Evolutionary conservation across 2,329 filamentous ascomycete species (phyloP), one percentile per base, ranked within the genome.

Genomic region (Arthrobotrys sphaeroides): DNA sequence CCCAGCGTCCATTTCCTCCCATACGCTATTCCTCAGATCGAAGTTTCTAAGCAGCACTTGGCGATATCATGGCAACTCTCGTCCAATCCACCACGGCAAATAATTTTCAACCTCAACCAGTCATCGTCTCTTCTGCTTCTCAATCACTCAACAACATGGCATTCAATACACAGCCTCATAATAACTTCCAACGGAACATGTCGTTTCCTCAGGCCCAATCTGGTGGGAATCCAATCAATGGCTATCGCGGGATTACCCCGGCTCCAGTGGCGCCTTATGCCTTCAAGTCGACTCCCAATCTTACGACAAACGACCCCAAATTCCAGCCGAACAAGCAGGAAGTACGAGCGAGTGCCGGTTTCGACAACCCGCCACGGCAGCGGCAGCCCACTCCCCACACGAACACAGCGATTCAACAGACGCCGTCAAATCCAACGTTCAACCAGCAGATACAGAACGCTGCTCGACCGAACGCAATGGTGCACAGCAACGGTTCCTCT

Each of bases 121-220:
- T 87, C 89, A 80, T 90, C 90, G 78, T 90, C 93, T 87, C 89
- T 94, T 80, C 91, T 93, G 83, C 87, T 90, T 80, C 88, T 90
- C 82, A 88, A 90, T 77, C 86, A 87, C 65, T 90, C 91, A 75
- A 86, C 88, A 43, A 87, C 87, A 67, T 88, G 90, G 82, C 82
- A 86, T 67, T 81, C 84, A 59, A 81, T 84, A 66, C 87, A 87
- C 80, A 80, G 83, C 64, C 86, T 5, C 70, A 74, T 38, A 74
- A 77, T 55, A 77, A 76, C 33, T 77, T 77, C 64, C 78, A 79
- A 38, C 66, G 77, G 67, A 83, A 83, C 36, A 80, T 78, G 49
- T 79, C 81, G 13, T 84, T 86, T 73, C 80, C 82, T 77, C 84
- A 84, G 86, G 84, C 79, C 86, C 84, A 81, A 85, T 80, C 77